Evolutionary conservation across 306 rosid species (phyloP), one percentile per base, ranked within the genome.

Genomic region (Bauhinia variegata): DNA sequence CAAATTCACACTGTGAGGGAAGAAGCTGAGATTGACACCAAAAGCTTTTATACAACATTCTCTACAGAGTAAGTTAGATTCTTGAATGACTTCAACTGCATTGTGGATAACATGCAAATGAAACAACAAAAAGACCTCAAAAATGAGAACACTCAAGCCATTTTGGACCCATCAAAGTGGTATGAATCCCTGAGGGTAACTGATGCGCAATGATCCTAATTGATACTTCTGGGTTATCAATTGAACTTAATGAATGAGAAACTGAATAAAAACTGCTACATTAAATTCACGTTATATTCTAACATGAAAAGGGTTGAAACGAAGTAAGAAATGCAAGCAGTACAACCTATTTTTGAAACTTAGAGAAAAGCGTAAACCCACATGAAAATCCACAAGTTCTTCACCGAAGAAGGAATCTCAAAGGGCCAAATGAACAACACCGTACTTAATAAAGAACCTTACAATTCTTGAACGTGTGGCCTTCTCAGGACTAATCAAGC

Each of bases 381-480:
- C 58, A 28, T 23, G n/a, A 53, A 28, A 53, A 4, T 8, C 14
- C 14, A 5, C 48, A 42, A 14, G 14, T 52, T 19, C 52, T 11
- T 63, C 65, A 30, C 54, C 60, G 58, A 32, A 46, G 71, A 68
- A 63, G 42, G 23, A 55, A 69, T 53, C 64, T 32, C 12, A 15
- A 4, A 31, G 36, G n/a, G 36, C 49, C 69, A 48, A 68, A 52
- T 53, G 63, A 42, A 66, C 65, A 64, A 63, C 41, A 47, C 17
- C 44, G 55, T 61, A 11, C 50, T 65, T 65, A 68, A 46, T 58
- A 28, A 74, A 79, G 80, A 63, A 73, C 58, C 62, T 89, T 87
- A 93, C 97, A 31, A 88, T 82, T 89, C 98, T 84, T 51, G 98
- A 89, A 59, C 84, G 79, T 0, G 77, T 54, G 34, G 81, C 80